Percentiles rank a stretch among this genome's conserved stretches.
phyloP scores from a whole-genome alignment of 768 basidiomycete species.

The Strobilomyces echinocephalus region DNA sequence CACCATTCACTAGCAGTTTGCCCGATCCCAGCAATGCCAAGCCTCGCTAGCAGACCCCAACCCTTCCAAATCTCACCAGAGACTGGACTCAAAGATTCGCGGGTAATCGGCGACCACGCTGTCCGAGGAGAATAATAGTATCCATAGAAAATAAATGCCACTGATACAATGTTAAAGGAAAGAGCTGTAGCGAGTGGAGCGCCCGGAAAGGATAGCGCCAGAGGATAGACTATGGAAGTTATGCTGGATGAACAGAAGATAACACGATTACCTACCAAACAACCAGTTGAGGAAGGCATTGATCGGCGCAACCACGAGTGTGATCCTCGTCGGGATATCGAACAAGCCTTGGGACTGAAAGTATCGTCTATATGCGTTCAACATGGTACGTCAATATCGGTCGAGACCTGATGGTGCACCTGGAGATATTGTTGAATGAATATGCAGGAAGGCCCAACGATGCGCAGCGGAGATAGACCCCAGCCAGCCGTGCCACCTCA shows the following conservation, averaged over 20 bases:
- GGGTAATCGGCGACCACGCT: constrained; percentile 62
- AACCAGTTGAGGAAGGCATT: constrained; percentile 81
- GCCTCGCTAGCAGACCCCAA: constrained; percentile 62
- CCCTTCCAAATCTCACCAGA: constrained; percentile 58
- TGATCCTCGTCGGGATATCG: constrained; percentile 77
- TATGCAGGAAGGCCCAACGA: constrained; percentile 79
- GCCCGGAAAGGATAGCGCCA: constrained; percentile 85
- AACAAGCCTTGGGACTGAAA: constrained; percentile 87
- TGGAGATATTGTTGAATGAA: constrained; percentile 51
- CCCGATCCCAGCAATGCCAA: constrained; percentile 78
- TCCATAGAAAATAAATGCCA: constrained; percentile 60
- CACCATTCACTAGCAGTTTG: constrained; percentile 94
- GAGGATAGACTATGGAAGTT: constrained; percentile 32
- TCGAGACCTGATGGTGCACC: constrained; percentile 30
- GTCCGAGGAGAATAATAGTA: constrained; percentile 56
- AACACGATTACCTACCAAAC: constrained; percentile 50
- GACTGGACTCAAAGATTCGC: constrained; percentile 40
- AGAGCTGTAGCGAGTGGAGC: constrained; percentile 90
- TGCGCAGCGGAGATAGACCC: constrained; percentile 70
- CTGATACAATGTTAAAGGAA: constrained; percentile 77
- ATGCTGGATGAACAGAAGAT: not conserved
- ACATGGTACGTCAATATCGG: not conserved
- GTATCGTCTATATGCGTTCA: constrained; percentile 34
- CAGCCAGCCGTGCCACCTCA: constrained; percentile 75
- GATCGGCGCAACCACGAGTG: constrained; percentile 76